phyloP scores from a whole-genome alignment of 163 green algal genomes.

The Botryococcus braunii region DNA sequence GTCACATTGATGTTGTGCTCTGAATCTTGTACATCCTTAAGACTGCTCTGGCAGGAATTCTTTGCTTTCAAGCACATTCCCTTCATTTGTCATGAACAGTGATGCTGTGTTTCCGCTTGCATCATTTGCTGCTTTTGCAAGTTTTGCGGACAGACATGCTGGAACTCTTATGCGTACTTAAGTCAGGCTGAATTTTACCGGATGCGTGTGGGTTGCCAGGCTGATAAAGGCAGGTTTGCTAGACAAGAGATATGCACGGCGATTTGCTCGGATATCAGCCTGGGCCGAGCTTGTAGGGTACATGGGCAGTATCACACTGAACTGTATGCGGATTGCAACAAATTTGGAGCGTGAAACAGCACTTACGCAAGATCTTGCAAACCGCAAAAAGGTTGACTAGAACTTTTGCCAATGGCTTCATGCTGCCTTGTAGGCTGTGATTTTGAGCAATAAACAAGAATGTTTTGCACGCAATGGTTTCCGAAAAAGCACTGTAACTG shows the following conservation, averaged over 20 bases:
- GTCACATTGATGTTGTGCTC: no score
- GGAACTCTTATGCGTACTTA: no score
- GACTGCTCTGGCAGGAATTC: no score
- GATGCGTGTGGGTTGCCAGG: no score
- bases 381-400: constrained; percentile 25
- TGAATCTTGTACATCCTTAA: no score
- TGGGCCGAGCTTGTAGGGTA: constrained; percentile 63
- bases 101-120: no score
- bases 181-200: no score
- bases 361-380: constrained; percentile 27
- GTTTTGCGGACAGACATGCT: no score
- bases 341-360: constrained; percentile 34
- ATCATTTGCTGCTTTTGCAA: no score
- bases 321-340: constrained; percentile 22
- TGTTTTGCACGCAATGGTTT: not conserved
- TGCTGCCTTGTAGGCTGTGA: not conserved
- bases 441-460: not conserved
- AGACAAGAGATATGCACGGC: constrained; percentile 29
- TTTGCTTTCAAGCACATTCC: no score
- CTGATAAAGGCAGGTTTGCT: constrained; percentile 69
- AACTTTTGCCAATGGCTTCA: not conserved
- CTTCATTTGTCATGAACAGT: no score
- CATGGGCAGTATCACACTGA: constrained; percentile 47
- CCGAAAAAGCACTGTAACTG: not conserved
- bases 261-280: constrained; percentile 36